These are phyloP conservation scores for Penium margaritaceum DNA, from an alignment of 139 green algal genomes.

Conservation along the genomic window DNA sequence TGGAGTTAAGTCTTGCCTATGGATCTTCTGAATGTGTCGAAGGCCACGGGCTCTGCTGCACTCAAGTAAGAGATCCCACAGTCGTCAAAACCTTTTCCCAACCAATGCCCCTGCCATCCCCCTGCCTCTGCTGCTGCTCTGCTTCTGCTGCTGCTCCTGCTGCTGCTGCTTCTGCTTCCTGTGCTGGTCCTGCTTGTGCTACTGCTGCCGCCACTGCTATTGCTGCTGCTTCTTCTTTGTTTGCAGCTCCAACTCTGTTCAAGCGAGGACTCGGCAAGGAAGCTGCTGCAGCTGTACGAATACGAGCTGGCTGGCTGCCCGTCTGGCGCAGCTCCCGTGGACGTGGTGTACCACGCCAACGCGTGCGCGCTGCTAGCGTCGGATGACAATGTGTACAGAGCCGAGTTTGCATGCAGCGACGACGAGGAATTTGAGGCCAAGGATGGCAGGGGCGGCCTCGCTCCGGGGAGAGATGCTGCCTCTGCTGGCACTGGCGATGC, in stretches of 20 bases:
- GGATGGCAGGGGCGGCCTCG: too few species aligned
- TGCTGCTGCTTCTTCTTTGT: not conserved
- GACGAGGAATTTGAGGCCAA: too few species aligned
- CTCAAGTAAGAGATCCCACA: too few species aligned
- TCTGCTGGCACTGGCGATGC: too few species aligned
- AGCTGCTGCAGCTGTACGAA: conserved; percentile 59
- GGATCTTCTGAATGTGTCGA: too few species aligned
- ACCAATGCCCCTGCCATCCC: not conserved
- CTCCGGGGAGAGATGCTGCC: too few species aligned
- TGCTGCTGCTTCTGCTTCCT: not conserved
- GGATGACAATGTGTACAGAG: too few species aligned
- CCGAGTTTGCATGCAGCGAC: too few species aligned
- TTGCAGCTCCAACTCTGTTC: conserved; percentile 50
- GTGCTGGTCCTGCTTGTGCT: not conserved
- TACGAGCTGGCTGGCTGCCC: conserved; percentile 64
- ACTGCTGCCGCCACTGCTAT: not conserved
- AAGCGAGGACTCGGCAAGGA: conserved; percentile 58
- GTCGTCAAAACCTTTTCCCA: not conserved
- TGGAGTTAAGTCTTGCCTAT: too few species aligned
- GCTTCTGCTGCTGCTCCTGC: not conserved
- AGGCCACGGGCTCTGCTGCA: too few species aligned
- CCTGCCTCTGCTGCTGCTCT: not conserved
- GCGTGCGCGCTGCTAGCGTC: conserved; percentile 69
- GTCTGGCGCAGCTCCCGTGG: conserved; percentile 15
- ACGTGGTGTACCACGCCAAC: conserved; percentile 60